Base-by-base conservation (phyloP, 257 asterid species). In the Solanum ossicruentum region DNA sequence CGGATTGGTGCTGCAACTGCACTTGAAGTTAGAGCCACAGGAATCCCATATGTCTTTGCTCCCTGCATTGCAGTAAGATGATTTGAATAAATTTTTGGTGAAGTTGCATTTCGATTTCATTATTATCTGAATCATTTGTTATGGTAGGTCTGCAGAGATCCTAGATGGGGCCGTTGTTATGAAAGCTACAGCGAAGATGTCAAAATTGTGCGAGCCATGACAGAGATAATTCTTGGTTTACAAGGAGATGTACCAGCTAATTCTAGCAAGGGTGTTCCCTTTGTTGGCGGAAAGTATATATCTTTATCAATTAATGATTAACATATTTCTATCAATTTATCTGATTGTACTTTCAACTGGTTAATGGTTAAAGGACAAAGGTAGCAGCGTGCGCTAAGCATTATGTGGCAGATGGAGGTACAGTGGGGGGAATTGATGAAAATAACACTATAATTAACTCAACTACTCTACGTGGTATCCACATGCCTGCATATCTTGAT, bases 121-220 rank as follows among this genome's bases (percentile, higher is more conserved):
- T 77, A 58, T 39, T 84, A 51, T 18, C 8, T 85, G 72, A 15
- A 13, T 20, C 12, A 17, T 3, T 8, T 57, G 84, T 10, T 43
- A 20, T 45, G 49, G 15, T 51, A 66, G 87, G 87, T 85, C 3
- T 81, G 87, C 49, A 80, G 87, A 21, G 87, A 85, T 69, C 87
- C 87, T n/a, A 85, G 87, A 17, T 87, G 91, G 91, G 91, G 91
- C 4, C 80, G 91, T 23, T 89, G 91, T 71, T 87, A 84, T 12
- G 91, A 89, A 87, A 89, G 91, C 83, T 89, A 73, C 41, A 89
- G 91, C 11, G 91, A 89, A 36, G 90, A 87, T 84, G 82, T 54
- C 20, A 75, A 23, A 2, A 77, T 89, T 84, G 91, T 89, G 15
- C 84, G 70, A 21, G 3, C 45, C 21, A 89, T 87, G 91, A 87